Percentiles rank a stretch among this genome's conserved stretches.
These are phyloP conservation scores for Cyclotella cryptica DNA, from an alignment of 108 stramenopile genomes.

Conservation along the genomic window DNA sequence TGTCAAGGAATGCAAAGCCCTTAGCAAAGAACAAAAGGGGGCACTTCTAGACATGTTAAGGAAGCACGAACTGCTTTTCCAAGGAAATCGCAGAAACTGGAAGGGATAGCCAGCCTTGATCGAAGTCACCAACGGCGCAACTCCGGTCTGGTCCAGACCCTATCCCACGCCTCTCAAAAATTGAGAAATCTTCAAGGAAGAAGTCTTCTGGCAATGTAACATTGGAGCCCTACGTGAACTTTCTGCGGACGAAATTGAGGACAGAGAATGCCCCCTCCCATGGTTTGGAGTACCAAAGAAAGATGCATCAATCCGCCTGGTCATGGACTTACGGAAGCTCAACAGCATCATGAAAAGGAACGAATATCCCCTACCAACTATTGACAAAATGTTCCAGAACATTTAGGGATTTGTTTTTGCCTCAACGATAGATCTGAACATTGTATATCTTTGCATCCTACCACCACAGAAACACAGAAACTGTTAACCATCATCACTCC, in stretches of 20 bases:
- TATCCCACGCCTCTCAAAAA: constrained; percentile 22
- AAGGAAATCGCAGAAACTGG: constrained; percentile 1
- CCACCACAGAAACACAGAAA: background rate
- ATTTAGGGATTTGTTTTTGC: background rate
- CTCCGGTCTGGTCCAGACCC: background rate
- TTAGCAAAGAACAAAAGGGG: background rate
- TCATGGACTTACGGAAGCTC: constrained; percentile 25
- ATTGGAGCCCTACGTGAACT: constrained; percentile 10
- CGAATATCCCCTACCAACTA: constrained; percentile 1
- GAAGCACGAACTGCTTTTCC: background rate
- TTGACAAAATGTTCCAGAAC: background rate
- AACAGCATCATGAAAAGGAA: background rate
- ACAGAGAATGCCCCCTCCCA: constrained; percentile 16
- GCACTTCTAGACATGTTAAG: background rate
- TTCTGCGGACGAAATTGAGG: constrained; percentile 6
- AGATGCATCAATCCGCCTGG: constrained; percentile 9
- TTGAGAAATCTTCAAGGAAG: constrained; percentile 10
- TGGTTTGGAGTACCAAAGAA: constrained; percentile 21
- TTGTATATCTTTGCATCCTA: constrained; percentile 21
- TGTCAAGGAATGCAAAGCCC: background rate
- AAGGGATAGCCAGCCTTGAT: constrained; percentile 1
- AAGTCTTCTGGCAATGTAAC: constrained; percentile 6
- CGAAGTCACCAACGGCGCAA: background rate
- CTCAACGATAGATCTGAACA: constrained; percentile 12
- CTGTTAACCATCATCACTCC: constrained; percentile 11